Conservation (phyloP, 2,329 filamentous ascomycete species). For the Trematosphaeria pertusa region DNA sequence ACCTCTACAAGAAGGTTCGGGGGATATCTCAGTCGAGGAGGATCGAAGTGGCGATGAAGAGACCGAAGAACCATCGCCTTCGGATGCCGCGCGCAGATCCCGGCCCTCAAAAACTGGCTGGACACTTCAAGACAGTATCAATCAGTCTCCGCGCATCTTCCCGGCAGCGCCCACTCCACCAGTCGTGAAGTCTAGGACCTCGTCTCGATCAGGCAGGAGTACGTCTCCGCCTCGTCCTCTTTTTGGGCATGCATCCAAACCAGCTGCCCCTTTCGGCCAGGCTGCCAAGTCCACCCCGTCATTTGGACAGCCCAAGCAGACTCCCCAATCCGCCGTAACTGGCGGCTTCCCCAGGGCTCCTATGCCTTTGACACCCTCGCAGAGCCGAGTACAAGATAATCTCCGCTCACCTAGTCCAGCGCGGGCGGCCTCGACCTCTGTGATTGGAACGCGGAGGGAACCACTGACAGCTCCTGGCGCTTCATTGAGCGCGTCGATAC, state of each 20-base stretch:
- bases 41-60: conserved; percentile 47
- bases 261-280: conserved; percentile 9
- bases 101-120: conserved; percentile 21
- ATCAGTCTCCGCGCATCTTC: conserved; percentile 31
- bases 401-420: conserved; percentile 77
- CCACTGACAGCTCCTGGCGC: conserved; percentile 41
- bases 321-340: conserved; percentile 21
- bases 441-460: conserved; percentile 33
- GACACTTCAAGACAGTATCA: conserved; percentile 30
- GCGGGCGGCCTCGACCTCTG: conserved; percentile 63
- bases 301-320: conserved; percentile 13
- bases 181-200: conserved; percentile 29
- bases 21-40: conserved; percentile 51
- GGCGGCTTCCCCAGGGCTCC: conserved; percentile 49
- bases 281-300: conserved; percentile 16
- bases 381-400: conserved; percentile 56
- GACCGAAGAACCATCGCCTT: conserved; percentile 47
- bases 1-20: conserved; percentile 44
- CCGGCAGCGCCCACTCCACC: conserved; percentile 44
- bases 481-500: conserved; percentile 39
- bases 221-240: conserved; percentile 26
- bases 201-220: conserved; percentile 30
- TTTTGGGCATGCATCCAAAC: conserved; percentile 22
- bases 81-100: conserved; percentile 24
- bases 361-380: conserved; percentile 60